A percentile compares a stretch with the other conserved stretches of the same genome.
Evolutionary conservation across 352 stramenopile species (phyloP).

Genomic region (Globisporangium acanthophoron): DNA sequence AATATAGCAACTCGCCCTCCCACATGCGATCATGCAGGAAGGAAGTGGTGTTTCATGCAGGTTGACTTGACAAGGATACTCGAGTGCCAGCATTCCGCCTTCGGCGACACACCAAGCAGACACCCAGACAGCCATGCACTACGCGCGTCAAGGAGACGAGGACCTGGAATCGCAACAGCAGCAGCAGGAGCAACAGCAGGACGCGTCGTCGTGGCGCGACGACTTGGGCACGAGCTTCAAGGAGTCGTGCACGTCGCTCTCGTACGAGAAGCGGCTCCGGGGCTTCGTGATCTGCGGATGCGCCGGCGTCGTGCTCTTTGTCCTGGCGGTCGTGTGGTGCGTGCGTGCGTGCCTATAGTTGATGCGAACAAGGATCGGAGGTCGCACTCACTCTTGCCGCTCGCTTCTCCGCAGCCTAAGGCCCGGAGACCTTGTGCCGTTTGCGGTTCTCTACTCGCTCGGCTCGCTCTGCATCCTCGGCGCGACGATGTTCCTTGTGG

Average conservation of each 20-base stretch:
- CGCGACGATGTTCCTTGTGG: conserved; percentile 26
- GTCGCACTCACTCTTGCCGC: neutral
- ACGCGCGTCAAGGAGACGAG: conserved; percentile 8
- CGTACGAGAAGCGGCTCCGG: conserved; percentile 1
- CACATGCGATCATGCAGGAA: too few relatives aligned
- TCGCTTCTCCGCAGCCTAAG: conserved; percentile 6
- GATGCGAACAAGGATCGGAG: neutral
- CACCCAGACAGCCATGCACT: conserved; percentile 2
- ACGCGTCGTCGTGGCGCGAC: conserved; percentile 5
- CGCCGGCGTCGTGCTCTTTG: conserved; percentile 3
- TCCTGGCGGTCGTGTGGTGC: conserved; percentile 9
- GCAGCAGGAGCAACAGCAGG: neutral
- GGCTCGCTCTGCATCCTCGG: conserved; percentile 36
- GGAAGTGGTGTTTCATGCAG: too few relatives aligned
- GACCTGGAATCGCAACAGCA: conserved; percentile 1
- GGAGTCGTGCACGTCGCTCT: conserved; percentile 8
- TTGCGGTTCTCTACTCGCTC: conserved; percentile 43
- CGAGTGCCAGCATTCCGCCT: neutral
- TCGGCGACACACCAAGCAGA: neutral
- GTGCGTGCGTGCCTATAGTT: neutral
- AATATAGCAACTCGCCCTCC: too few relatives aligned
- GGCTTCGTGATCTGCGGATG: conserved; percentile 1
- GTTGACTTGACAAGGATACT: too few relatives aligned
- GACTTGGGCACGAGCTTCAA: conserved; percentile 8
- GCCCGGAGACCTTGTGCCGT: conserved; percentile 19